phyloP scores from a whole-genome alignment of 164 flowering plant species.

The Sextonia rubra region DNA sequence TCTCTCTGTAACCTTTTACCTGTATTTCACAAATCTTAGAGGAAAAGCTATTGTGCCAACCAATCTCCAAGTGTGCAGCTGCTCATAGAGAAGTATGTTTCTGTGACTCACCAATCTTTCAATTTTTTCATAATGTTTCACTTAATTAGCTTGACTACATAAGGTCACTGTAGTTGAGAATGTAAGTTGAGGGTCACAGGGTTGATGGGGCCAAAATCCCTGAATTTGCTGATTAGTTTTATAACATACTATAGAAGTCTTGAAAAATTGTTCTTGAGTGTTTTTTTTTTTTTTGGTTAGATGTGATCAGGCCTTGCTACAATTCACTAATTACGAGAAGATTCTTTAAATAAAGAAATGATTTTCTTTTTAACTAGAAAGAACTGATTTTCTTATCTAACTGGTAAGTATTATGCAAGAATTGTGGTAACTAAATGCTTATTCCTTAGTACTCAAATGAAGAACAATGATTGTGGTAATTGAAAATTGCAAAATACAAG shows the following conservation, averaged over 20 bases:
- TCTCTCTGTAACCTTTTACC: not conserved
- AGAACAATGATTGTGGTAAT: too few relatives aligned
- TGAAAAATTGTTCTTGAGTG: not conserved
- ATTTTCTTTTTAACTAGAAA: too few relatives aligned
- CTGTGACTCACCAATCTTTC: not conserved
- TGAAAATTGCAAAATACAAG: too few relatives aligned
- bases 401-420: too few relatives aligned
- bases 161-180: not conserved
- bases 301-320: not conserved
- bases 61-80: constrained; percentile 12
- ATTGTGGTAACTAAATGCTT: too few relatives aligned
- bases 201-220: not conserved
- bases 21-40: constrained; percentile 25
- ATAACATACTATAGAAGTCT: not conserved
- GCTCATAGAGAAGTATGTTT: constrained; percentile 28
- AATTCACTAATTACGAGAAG: not conserved
- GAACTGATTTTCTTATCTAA: too few relatives aligned
- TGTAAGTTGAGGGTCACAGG: not conserved
- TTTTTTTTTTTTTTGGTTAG: not conserved
- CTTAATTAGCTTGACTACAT: not conserved
- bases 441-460: too few relatives aligned
- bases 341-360: too few relatives aligned
- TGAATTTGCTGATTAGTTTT: not conserved
- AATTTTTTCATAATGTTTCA: not conserved
- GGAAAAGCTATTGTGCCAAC: constrained; percentile 11